These are phyloP conservation scores for Suillus weaverae DNA, from an alignment of 768 basidiomycete species.

Conservation along the genomic window DNA sequence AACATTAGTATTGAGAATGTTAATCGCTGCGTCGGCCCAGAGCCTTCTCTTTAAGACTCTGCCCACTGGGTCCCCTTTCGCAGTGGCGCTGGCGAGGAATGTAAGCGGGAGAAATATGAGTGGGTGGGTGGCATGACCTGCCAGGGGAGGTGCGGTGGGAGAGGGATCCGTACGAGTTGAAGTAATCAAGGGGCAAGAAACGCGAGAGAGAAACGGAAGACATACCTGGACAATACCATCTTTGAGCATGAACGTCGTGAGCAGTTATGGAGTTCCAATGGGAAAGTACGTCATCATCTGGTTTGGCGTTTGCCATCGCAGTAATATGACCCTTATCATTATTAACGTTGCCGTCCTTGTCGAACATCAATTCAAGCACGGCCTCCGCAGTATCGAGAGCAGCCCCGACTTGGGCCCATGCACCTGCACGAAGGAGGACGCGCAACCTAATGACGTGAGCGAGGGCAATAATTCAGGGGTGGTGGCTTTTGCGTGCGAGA, in stretches of 20 bases:
- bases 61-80: slow-evolving; percentile 74
- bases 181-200: neutral
- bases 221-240: slow-evolving; percentile 42
- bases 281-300: slow-evolving; percentile 12
- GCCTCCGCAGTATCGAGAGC: slow-evolving; percentile 24
- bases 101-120: slow-evolving; percentile 61
- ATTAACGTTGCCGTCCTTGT: neutral
- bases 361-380: neutral
- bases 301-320: neutral
- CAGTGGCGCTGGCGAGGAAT: slow-evolving; percentile 63
- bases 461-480: slow-evolving; percentile 48
- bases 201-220: neutral
- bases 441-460: slow-evolving; percentile 57
- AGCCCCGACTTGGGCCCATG: slow-evolving; percentile 43
- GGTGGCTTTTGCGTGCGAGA: slow-evolving; percentile 33
- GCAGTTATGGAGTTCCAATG: slow-evolving; percentile 31
- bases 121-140: slow-evolving; percentile 66
- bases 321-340: neutral
- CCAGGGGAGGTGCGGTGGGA: slow-evolving; percentile 44
- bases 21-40: slow-evolving; percentile 67
- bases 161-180: slow-evolving; percentile 16
- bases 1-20: slow-evolving; percentile 29
- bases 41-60: slow-evolving; percentile 70
- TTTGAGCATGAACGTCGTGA: slow-evolving; percentile 27
- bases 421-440: slow-evolving; percentile 31